Evolutionary conservation across 495 filamentous ascomycete genomes (phyloP).

Genomic region (Apodospora peruviana): DNA sequence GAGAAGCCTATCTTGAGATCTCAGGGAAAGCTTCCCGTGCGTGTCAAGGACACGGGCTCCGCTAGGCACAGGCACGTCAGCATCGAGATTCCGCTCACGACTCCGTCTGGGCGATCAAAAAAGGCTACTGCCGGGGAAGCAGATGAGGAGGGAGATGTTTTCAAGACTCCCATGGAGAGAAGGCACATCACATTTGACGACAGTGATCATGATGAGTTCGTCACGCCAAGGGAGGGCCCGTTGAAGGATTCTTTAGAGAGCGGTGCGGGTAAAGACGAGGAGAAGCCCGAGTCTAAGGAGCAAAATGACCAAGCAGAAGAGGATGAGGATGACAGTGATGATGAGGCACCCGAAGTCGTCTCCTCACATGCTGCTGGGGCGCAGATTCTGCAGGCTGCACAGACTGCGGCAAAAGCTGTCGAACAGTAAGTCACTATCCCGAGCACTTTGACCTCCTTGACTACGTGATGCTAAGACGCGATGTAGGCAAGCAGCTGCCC

Average conservation of each 20-base stretch:
- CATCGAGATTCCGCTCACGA: constrained; percentile 25
- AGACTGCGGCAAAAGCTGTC: constrained; percentile 33
- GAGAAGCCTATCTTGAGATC: background rate
- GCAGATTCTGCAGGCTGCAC: constrained; percentile 26
- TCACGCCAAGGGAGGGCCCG: constrained; percentile 27
- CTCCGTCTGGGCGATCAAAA: constrained; percentile 9
- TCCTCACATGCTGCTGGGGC: constrained; percentile 34
- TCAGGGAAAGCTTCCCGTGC: constrained; percentile 18
- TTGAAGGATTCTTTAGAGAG: constrained; percentile 18
- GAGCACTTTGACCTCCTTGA: background rate
- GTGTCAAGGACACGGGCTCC: constrained; percentile 15
- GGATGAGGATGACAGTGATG: constrained; percentile 32
- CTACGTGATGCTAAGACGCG: constrained; percentile 3
- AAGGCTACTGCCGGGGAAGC: constrained; percentile 5
- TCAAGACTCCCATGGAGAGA: constrained; percentile 22
- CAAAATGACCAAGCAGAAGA: constrained; percentile 31
- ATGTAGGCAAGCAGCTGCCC: constrained; percentile 32
- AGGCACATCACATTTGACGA: constrained; percentile 27
- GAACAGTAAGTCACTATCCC: constrained; percentile 27
- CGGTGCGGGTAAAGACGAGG: constrained; percentile 4
- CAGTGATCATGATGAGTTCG: constrained; percentile 26
- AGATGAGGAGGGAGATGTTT: constrained; percentile 16
- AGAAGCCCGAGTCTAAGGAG: constrained; percentile 18
- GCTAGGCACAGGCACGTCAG: constrained; percentile 21
- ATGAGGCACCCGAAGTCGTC: constrained; percentile 40